Evolutionary conservation across 2,329 filamentous ascomycete species (phyloP).

Genomic region (Dothideomycetes sp.): DNA sequence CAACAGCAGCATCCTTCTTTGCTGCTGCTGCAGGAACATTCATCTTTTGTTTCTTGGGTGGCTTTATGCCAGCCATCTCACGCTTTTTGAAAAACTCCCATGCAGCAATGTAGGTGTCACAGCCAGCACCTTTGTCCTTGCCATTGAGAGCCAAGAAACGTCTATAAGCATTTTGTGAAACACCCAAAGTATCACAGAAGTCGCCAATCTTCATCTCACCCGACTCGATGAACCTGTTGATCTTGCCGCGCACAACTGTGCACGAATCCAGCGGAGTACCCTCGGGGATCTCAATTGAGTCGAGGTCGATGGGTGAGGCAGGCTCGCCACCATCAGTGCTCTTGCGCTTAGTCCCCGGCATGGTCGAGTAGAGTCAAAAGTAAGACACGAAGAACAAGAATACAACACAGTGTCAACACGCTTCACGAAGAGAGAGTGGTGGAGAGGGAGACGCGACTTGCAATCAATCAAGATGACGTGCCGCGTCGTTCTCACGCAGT

Average conservation of each 20-base stretch:
- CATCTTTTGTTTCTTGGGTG: conserved; percentile 23
- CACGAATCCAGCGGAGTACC: conserved; percentile 4
- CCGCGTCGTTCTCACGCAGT: neutral
- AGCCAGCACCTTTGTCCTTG: conserved; percentile 20
- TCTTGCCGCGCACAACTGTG: conserved; percentile 19
- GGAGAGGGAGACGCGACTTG: no score
- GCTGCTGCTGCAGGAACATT: conserved; percentile 21
- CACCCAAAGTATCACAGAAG: conserved; percentile 29
- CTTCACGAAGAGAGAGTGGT: neutral
- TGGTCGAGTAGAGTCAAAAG: neutral
- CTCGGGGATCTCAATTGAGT: conserved; percentile 2
- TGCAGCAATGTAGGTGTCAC: conserved; percentile 18
- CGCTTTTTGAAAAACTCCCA: conserved; percentile 38
- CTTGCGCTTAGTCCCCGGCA: conserved; percentile 7
- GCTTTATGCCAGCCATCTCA: conserved; percentile 36
- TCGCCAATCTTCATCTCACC: conserved; percentile 34
- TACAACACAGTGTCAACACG: no score
- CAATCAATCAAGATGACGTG: no score
- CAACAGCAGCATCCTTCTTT: conserved; percentile 4
- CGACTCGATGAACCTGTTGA: conserved; percentile 29
- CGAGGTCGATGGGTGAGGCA: conserved; percentile 1
- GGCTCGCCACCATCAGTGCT: neutral
- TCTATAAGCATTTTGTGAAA: conserved; percentile 23
- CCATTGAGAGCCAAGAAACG: conserved; percentile 39
- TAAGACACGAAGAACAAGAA: no score